Base-by-base conservation (phyloP, 768 basidiomycete species). In the Tylopilus rubrobrunneus region DNA sequence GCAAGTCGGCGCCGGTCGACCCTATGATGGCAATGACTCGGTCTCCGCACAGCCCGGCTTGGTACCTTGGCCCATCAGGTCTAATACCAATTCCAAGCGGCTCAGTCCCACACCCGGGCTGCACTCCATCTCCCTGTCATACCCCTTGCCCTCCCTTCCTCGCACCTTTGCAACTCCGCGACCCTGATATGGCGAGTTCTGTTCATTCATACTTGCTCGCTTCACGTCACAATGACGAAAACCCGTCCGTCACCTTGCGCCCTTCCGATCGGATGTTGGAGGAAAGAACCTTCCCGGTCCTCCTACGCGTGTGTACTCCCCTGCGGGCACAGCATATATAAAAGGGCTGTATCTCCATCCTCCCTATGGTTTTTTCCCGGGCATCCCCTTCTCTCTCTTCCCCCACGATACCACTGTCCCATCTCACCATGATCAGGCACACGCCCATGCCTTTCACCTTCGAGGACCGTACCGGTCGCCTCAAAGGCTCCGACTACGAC, bases 401-500 rank as follows among this genome's bases (percentile, higher is more conserved):
- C n/a, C 54, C 36, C 15, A 34, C 47, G 52, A 27, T 34, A 23
- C 45, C 50, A 17, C 36, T 42, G n/a, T 62, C 66, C 66, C 47
- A 56, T 60, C 36, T 3, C 48, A 33, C 14, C 47, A 65, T 59
- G 52, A 56, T 70, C 53, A 48, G 62, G 28, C 54, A 58, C 42
- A 45, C 43, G 23, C 69, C 66, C 43, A 74, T 81, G 52, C 82
- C 84, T 17, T 79, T 79, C 58, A 78, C 78, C 44, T 76, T 87
- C 42, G 87, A 89, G 67, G 86, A 89, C 72, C 81, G 84, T 44
- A 84, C 86, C 0, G 85, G 80, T 19, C 67, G 71, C 14, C 68
- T 78, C 54, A 71, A 76, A 12, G 69, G 72, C 45, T 78, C 85
- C 1, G 86, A 90, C 74, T 89, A 82, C 57, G 86, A 87, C 64